phyloP scores from a whole-genome alignment of 73 alveolate species.

The Breviolum minutum region DNA sequence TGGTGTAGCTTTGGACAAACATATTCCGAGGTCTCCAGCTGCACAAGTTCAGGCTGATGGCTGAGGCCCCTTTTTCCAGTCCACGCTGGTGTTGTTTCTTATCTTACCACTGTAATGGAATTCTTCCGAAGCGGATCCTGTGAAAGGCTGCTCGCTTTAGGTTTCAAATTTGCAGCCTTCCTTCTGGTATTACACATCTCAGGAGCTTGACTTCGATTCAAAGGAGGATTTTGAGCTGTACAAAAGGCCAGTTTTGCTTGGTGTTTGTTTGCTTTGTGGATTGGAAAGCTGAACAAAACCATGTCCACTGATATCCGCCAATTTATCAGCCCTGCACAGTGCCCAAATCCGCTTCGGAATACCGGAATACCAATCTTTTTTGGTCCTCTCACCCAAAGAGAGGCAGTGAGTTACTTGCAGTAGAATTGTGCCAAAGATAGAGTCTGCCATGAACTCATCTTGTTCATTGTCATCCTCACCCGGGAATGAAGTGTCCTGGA shows the following conservation, averaged over 20 bases:
- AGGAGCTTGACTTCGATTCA: constrained; percentile 89
- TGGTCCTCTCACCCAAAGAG: neutral
- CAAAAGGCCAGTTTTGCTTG: constrained; percentile 23
- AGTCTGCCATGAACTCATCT: no score
- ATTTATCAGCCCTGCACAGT: neutral
- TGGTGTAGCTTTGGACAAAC: no score
- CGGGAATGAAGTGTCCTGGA: no score
- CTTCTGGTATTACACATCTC: neutral
- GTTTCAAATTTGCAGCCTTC: no score
- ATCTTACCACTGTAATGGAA: no score
- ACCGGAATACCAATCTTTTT: neutral
- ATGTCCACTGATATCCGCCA: neutral
- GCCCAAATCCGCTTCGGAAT: constrained; percentile 12
- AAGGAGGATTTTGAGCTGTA: constrained; percentile 83
- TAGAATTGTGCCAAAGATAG: no score
- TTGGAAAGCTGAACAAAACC: neutral
- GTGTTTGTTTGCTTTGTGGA: neutral
- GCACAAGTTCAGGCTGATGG: neutral
- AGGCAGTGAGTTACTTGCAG: neutral
- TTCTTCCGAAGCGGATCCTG: no score
- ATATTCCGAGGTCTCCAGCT: neutral
- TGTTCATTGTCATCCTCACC: no score
- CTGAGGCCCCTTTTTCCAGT: neutral
- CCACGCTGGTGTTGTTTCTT: no score
- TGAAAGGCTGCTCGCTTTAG: no score